Percentiles rank a stretch among this genome's conserved stretches.
phyloP scores from a whole-genome alignment of 148 eudicot genomes.

The Rhododendron kiyosumense region DNA sequence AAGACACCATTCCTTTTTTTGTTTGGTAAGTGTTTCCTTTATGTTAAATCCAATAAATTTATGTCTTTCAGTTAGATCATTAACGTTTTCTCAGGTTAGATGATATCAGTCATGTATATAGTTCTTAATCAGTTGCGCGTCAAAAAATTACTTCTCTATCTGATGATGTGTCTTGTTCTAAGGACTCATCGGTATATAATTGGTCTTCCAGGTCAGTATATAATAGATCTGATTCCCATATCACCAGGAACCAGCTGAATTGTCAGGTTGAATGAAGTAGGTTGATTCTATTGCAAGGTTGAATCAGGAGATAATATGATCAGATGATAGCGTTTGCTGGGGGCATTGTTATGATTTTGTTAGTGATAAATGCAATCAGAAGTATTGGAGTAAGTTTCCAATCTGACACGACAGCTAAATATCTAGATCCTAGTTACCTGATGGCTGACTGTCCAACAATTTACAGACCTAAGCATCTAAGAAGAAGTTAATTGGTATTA shows the following conservation, averaged over 20 bases:
- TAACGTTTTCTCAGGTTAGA: not conserved
- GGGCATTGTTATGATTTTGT: not conserved
- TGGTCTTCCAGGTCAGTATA: not conserved
- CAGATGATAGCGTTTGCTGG: not conserved
- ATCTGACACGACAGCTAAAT: not conserved
- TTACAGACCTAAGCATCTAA: not conserved
- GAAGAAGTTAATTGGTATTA: not conserved
- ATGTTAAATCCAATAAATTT: not conserved
- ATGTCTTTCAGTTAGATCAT: slow-evolving; percentile 3
- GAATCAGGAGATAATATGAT: not conserved
- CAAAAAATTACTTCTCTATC: not conserved
- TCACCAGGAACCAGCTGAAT: slow-evolving; percentile 6
- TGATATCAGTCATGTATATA: not conserved
- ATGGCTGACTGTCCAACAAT: not conserved
- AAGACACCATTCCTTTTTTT: not conserved
- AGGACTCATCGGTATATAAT: not conserved
- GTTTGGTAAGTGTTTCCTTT: slow-evolving; percentile 1
- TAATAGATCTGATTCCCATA: slow-evolving; percentile 3
- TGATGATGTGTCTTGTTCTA: not conserved
- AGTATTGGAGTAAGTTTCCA: not conserved
- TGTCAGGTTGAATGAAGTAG: not conserved
- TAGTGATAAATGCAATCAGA: not conserved
- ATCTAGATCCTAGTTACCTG: not conserved
- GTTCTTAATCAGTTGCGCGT: not conserved
- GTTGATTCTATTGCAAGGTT: not conserved